A percentile compares a stretch with the other conserved stretches of the same genome.
These are phyloP conservation scores for Saccharomyces pastorianus DNA, from an alignment of 1,139 yeast genomes.

Conservation along the genomic window DNA sequence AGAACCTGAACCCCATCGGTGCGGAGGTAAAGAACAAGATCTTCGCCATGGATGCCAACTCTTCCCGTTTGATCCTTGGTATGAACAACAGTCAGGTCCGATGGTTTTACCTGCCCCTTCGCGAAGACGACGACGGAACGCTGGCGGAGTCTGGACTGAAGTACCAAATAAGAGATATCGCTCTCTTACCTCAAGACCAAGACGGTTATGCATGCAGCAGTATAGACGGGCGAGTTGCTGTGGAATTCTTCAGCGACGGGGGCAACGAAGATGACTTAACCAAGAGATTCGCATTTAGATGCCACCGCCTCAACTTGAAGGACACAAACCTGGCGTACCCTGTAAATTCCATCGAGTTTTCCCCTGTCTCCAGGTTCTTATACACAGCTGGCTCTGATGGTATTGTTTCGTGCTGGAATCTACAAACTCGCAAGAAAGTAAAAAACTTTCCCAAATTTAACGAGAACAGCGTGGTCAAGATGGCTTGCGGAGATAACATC, in stretches of 20 bases:
- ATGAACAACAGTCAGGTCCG: constrained; percentile 39
- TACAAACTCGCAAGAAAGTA: constrained; percentile 49
- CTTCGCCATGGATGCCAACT: constrained; percentile 53
- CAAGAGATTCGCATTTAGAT: constrained; percentile 73
- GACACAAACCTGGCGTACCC: constrained; percentile 65
- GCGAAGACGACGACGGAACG: constrained; percentile 40
- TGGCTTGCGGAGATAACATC: constrained; percentile 35
- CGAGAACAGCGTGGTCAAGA: constrained; percentile 40
- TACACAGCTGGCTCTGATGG: constrained; percentile 82
- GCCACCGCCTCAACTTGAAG: constrained; percentile 49
- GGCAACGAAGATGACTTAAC: constrained; percentile 8
- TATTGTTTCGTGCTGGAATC: constrained; percentile 63
- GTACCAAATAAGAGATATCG: constrained; percentile 58
- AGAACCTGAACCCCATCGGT: neutral
- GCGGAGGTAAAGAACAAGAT: constrained; percentile 38
- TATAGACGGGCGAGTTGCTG: constrained; percentile 82
- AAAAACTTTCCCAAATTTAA: constrained; percentile 47
- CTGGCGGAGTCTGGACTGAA: constrained; percentile 65
- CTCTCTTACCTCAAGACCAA: constrained; percentile 47
- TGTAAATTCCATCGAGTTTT: constrained; percentile 59
- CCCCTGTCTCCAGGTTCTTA: constrained; percentile 40
- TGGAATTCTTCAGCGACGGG: constrained; percentile 58
- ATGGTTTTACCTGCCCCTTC: constrained; percentile 52
- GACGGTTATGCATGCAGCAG: constrained; percentile 71
- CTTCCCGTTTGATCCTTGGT: constrained; percentile 46